Evolutionary conservation across 2,329 filamentous ascomycete species (phyloP), one percentile per base, ranked within the genome.

Genomic region (Annulohypoxylon truncatum): DNA sequence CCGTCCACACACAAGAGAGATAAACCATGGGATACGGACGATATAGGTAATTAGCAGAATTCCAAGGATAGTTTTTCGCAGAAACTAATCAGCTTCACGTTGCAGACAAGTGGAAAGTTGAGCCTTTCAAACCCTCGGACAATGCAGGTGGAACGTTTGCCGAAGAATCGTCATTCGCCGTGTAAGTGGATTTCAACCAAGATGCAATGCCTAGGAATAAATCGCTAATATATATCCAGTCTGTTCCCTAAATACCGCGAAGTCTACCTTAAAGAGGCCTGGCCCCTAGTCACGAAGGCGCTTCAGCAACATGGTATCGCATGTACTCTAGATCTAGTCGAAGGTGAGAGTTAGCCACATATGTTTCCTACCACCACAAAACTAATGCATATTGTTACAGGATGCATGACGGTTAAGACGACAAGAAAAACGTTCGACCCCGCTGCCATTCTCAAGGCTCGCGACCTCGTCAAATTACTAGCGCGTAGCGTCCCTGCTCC

Each of bases 161-260:
- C 56, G 95, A 99, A 80, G 96, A 98, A 82, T 97, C 93, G 1
- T 94, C 92, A 4, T 99, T 99, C 78, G 85, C 85, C 5, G 72
- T 76, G 69, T 71, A 61, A 62, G 69, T 67, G 24, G 18, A 29
- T 26, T 26, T n/a, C 18, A 24, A 6, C 29, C 26, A 7, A 33
- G n/a, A 20, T 28, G n/a, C 35, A 29, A 50, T 8, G 18, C 13
- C 20, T 20, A 5, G 28, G 33, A 3, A 2, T 4, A 4, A 12
- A 24, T 33, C 13, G 15, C 62, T 64, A 48, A 66, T 35, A 10
- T 9, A 44, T 29, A 31, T 51, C 5, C 71, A 91, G 89, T 0
- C 83, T 98, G 5, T 98, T 98, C 77, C 96, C 96, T 69, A 97
- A 97, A 81, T 99, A 99, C 80, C 91, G 96, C 75, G 96, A 99